These are phyloP conservation scores for Ecytonucleospora hepatopenaei DNA, from an alignment of 371 early-diverging fungal genomes.

Conservation along the genomic window DNA sequence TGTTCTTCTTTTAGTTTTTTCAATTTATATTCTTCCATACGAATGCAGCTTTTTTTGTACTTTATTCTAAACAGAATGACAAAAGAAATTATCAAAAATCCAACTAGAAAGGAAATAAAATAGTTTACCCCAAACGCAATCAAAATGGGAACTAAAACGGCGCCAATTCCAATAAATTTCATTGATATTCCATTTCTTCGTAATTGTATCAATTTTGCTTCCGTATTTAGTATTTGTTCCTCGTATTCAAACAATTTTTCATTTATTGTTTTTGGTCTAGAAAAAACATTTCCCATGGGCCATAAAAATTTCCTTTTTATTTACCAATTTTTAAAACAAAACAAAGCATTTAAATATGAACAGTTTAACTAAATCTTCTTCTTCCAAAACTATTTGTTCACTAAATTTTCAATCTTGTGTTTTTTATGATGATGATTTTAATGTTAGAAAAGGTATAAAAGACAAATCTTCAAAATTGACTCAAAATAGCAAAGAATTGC, in stretches of 20 bases:
- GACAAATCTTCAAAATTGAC: no score
- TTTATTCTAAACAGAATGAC: not conserved
- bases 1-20: slow-evolving; percentile 33
- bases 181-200: not conserved
- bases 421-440: no score
- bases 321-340: not conserved
- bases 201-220: slow-evolving; percentile 11
- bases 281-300: slow-evolving; percentile 46
- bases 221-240: slow-evolving; percentile 23
- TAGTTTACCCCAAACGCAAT: slow-evolving; percentile 5
- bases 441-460: no score
- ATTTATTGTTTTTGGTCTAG: slow-evolving; percentile 23
- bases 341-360: not conserved
- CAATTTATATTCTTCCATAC: slow-evolving; percentile 15
- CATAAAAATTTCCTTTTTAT: not conserved
- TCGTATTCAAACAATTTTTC: slow-evolving; percentile 35
- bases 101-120: slow-evolving; percentile 5
- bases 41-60: slow-evolving; percentile 14
- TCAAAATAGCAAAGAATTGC: no score
- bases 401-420: no score
- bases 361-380: not conserved
- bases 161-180: not conserved
- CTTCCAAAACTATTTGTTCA: not conserved
- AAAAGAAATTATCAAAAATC: slow-evolving; percentile 4
- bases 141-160: slow-evolving; percentile 10